These are phyloP conservation scores for Pythium brachiatum DNA, from an alignment of 352 stramenopile genomes.

Conservation along the genomic window DNA sequence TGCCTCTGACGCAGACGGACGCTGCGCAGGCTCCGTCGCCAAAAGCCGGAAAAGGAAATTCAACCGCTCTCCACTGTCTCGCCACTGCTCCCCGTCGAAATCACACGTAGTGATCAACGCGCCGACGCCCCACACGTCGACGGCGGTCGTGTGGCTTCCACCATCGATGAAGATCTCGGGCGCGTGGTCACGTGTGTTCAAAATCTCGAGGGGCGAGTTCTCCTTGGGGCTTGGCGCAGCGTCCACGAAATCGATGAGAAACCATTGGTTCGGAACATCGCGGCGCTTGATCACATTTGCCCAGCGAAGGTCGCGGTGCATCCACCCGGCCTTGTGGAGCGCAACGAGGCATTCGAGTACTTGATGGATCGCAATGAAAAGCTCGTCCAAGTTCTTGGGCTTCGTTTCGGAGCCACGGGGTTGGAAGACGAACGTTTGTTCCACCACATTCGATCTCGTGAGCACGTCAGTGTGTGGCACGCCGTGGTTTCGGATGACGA, in stretches of 20 bases:
- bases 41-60: too few species aligned
- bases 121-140: conserved; percentile 13
- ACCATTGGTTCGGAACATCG: not conserved
- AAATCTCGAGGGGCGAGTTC: not conserved
- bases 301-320: conserved; percentile 12
- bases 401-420: not conserved
- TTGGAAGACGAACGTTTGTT: not conserved
- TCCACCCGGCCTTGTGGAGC: not conserved
- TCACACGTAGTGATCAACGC: too few species aligned
- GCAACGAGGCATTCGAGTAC: conserved; percentile 1
- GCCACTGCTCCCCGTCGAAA: too few species aligned
- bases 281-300: conserved; percentile 7
- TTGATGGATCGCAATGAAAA: not conserved
- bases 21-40: too few species aligned
- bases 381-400: not conserved
- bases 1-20: too few species aligned
- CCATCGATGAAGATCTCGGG: conserved; percentile 11
- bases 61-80: too few species aligned
- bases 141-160: conserved; percentile 10
- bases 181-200: conserved; percentile 3
- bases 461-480: too few species aligned
- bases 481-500: too few species aligned
- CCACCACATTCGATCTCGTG: too few species aligned
- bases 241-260: conserved; percentile 8
- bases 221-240: not conserved